Conservation (phyloP, 2,329 filamentous ascomycete genomes). For the Cytospora piceicola region DNA sequence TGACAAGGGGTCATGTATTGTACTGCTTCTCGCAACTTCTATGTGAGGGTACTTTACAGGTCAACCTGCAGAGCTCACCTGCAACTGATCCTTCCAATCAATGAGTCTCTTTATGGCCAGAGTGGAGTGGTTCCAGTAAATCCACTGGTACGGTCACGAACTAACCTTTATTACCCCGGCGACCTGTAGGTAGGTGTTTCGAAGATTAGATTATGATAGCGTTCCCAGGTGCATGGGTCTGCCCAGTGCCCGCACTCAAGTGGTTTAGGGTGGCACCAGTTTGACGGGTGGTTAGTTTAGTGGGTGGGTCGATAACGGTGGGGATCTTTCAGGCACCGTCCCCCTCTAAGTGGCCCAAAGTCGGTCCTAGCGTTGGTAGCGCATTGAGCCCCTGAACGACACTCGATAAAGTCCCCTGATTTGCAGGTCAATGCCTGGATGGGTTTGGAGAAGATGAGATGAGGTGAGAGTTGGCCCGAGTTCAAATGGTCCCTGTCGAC, state of each 20-base stretch:
- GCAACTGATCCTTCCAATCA: too few species aligned
- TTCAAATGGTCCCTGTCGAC: not conserved
- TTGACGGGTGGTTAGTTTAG: not conserved
- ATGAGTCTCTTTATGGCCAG: too few species aligned
- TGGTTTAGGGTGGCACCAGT: conserved; percentile 1
- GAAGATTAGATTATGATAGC: not conserved
- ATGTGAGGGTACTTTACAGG: too few species aligned
- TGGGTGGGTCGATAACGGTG: conserved; percentile 1
- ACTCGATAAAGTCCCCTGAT: not conserved
- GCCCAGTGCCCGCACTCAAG: not conserved
- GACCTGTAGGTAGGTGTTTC: too few species aligned
- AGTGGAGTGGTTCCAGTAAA: too few species aligned
- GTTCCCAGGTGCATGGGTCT: conserved; percentile 1
- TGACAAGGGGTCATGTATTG: too few species aligned
- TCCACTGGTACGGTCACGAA: too few species aligned
- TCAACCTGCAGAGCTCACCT: too few species aligned
- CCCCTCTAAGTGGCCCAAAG: conserved; percentile 1
- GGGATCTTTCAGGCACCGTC: not conserved
- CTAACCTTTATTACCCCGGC: too few species aligned
- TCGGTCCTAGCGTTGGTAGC: not conserved
- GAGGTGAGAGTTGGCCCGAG: not conserved
- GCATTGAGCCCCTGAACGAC: conserved; percentile 1
- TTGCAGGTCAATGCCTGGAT: too few species aligned
- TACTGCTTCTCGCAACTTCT: too few species aligned
- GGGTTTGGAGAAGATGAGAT: not conserved